These are phyloP conservation scores for Rhizophora mangle DNA, from an alignment of 345 rosid species.

Conservation along the genomic window DNA sequence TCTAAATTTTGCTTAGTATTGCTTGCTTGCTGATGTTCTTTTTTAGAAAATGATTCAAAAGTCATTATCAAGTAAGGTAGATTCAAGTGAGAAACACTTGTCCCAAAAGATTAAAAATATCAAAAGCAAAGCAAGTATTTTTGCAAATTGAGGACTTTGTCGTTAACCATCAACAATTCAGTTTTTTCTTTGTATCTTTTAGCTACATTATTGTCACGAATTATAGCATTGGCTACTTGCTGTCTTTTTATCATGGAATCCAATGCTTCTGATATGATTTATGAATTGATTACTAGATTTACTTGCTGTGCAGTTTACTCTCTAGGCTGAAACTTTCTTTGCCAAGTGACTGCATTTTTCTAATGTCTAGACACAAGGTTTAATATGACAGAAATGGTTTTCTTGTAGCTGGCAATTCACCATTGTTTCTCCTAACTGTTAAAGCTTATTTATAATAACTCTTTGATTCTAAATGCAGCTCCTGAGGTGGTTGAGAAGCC, in stretches of 20 bases:
- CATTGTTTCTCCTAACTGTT: background rate
- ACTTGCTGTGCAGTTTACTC: background rate
- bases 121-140: background rate
- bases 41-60: no score
- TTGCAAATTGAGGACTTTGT: background rate
- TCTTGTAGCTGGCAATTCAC: background rate
- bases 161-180: background rate
- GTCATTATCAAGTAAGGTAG: no score
- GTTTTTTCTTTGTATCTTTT: background rate
- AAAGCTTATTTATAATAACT: slow-evolving; percentile 9
- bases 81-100: no score
- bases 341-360: background rate
- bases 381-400: background rate
- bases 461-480: slow-evolving; percentile 46
- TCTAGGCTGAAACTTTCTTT: background rate
- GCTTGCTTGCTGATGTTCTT: background rate
- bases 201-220: background rate
- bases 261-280: background rate
- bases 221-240: background rate
- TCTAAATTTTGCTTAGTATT: background rate
- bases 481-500: slow-evolving; percentile 94
- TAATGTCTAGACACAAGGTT: background rate
- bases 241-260: background rate
- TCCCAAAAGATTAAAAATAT: background rate
- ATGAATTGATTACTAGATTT: background rate